Evolutionary conservation across 2,329 filamentous ascomycete species (phyloP).

Genomic region (Fusarium penzigii): DNA sequence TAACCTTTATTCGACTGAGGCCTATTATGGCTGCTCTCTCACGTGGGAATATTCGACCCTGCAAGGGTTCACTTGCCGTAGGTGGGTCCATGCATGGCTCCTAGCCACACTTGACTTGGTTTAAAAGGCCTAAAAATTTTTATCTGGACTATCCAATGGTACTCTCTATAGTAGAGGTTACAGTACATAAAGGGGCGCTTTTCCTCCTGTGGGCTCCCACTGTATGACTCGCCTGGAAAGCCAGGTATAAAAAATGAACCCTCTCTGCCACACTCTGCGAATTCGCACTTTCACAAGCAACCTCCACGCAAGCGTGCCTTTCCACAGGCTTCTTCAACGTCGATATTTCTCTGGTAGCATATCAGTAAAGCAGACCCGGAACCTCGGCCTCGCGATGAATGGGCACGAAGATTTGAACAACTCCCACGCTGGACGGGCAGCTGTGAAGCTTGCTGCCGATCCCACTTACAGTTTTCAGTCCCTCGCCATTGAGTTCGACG

Average conservation of each 20-base stretch:
- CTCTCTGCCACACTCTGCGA: background rate
- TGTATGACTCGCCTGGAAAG: background rate
- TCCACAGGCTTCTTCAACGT: background rate
- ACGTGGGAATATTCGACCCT: background rate
- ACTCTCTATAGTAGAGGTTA: background rate
- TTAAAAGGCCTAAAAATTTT: background rate
- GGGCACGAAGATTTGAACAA: slow-evolving; percentile 37
- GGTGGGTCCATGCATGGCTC: background rate
- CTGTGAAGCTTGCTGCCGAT: slow-evolving; percentile 20
- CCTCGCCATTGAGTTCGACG: slow-evolving; percentile 43
- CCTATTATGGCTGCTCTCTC: background rate
- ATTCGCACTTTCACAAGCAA: background rate
- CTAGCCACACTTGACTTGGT: background rate
- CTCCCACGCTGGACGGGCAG: slow-evolving; percentile 25
- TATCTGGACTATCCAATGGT: background rate
- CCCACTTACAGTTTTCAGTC: slow-evolving; percentile 29
- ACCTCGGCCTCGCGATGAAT: slow-evolving; percentile 13
- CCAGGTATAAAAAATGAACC: background rate
- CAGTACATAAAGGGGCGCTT: background rate
- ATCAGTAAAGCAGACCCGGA: background rate
- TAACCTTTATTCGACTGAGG: background rate
- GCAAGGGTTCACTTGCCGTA: background rate
- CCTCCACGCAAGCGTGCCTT: background rate
- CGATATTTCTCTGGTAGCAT: background rate
- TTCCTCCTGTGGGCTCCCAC: background rate